Conservation (phyloP, 495 filamentous ascomycete genomes). For the Cladorrhinum samala region DNA sequence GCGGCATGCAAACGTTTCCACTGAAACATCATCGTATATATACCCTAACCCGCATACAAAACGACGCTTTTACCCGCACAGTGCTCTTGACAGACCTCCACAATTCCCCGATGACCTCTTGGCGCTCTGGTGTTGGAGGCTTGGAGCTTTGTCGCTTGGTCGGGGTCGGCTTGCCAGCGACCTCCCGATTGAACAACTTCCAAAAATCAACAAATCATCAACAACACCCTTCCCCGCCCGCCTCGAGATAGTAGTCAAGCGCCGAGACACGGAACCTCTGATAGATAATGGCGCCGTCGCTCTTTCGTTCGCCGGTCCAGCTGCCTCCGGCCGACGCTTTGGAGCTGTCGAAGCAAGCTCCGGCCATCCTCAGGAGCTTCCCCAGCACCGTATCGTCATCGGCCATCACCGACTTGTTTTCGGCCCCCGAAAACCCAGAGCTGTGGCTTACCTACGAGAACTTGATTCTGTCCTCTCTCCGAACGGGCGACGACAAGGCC, state of each 20-base stretch:
- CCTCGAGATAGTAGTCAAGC: not conserved
- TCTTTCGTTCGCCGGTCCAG: slow-evolving; percentile 44
- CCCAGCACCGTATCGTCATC: slow-evolving; percentile 43
- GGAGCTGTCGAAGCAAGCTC: slow-evolving; percentile 71
- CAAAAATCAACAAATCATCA: not conserved
- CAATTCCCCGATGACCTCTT: no score
- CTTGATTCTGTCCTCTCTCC: slow-evolving; percentile 75
- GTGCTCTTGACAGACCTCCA: no score
- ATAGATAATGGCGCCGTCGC: slow-evolving; percentile 40
- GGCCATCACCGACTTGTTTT: slow-evolving; percentile 47
- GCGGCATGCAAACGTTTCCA: no score
- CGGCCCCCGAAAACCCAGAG: slow-evolving; percentile 62
- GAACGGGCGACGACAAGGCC: slow-evolving; percentile 72
- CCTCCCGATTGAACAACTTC: no score
- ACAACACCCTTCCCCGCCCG: not conserved
- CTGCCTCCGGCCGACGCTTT: slow-evolving; percentile 51
- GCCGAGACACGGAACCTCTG: not conserved
- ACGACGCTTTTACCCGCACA: no score
- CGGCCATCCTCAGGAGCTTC: slow-evolving; percentile 53
- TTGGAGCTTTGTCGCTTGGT: no score
- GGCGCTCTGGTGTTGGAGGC: no score
- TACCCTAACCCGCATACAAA: no score
- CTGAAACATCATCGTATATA: no score
- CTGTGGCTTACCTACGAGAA: slow-evolving; percentile 81
- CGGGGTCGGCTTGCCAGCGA: no score